phyloP scores from a whole-genome alignment of 768 basidiomycete species.

The Pulveroboletus ravenelii region DNA sequence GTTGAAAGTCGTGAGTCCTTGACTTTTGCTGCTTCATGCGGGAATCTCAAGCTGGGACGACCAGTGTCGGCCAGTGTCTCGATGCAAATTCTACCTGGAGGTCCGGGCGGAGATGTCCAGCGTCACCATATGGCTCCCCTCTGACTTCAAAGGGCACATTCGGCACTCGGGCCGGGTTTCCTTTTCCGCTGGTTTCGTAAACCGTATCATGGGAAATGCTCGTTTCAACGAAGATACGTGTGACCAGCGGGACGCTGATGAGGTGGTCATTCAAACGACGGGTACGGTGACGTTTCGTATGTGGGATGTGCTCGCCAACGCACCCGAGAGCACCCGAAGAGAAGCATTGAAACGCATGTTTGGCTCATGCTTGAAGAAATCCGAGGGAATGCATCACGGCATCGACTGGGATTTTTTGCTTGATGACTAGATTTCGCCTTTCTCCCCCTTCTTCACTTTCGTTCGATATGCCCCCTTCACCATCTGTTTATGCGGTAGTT shows the following conservation, averaged over 20 bases:
- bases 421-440: slow-evolving; percentile 45
- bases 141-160: slow-evolving; percentile 71
- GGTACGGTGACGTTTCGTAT: slow-evolving; percentile 67
- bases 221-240: slow-evolving; percentile 41
- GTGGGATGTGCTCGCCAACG: slow-evolving; percentile 70
- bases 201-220: slow-evolving; percentile 56
- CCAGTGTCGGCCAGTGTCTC: slow-evolving; percentile 56
- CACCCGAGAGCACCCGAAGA: slow-evolving; percentile 57
- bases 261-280: slow-evolving; percentile 56
- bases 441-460: slow-evolving; percentile 1
- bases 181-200: slow-evolving; percentile 71
- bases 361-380: slow-evolving; percentile 45
- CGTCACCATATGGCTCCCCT: slow-evolving; percentile 73
- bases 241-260: slow-evolving; percentile 45
- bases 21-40: background rate
- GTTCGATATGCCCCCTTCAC: slow-evolving; percentile 11
- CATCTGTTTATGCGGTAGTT: background rate
- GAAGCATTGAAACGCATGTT: slow-evolving; percentile 65
- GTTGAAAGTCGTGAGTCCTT: slow-evolving; percentile 63
- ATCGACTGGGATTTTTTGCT: slow-evolving; percentile 81
- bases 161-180: slow-evolving; percentile 46
- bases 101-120: slow-evolving; percentile 62
- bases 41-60: slow-evolving; percentile 1
- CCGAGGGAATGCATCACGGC: slow-evolving; percentile 38
- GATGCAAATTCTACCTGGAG: slow-evolving; percentile 58